These are phyloP conservation scores for Claviceps lovelessii DNA, from an alignment of 2,329 filamentous ascomycete genomes.

Conservation along the genomic window DNA sequence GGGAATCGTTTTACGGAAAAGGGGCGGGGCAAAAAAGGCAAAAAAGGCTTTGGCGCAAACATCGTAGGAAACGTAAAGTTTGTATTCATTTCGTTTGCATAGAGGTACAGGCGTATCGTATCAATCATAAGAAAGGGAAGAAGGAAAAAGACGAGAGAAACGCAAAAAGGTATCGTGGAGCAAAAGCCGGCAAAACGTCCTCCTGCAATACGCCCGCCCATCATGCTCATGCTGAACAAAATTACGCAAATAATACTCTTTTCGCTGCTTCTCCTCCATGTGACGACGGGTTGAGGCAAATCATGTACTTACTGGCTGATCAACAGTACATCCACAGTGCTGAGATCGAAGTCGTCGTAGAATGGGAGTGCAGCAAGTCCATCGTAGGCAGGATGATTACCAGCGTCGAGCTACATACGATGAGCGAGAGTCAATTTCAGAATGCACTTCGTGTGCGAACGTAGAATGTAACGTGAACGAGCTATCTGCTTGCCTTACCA, in stretches of 20 bases:
- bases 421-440: neutral
- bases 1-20: neutral
- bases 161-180: neutral
- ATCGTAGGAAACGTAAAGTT: constrained; percentile 16
- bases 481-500: constrained; percentile 42
- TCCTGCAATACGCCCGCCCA: neutral
- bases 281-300: neutral
- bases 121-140: constrained; percentile 6
- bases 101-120: constrained; percentile 14
- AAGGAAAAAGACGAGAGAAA: neutral
- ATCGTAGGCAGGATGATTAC: constrained; percentile 92
- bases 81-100: constrained; percentile 22
- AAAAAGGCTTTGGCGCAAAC: constrained; percentile 5
- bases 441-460: neutral
- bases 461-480: neutral
- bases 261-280: neutral
- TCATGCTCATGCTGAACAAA: neutral
- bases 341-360: constrained; percentile 96
- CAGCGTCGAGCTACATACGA: constrained; percentile 66
- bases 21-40: neutral
- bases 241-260: neutral
- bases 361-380: constrained; percentile 87
- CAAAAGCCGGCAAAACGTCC: neutral
- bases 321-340: constrained; percentile 88
- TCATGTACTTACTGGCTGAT: constrained; percentile 83